Base-by-base conservation (phyloP, 257 asterid species). In the Handroanthus guayacan region DNA sequence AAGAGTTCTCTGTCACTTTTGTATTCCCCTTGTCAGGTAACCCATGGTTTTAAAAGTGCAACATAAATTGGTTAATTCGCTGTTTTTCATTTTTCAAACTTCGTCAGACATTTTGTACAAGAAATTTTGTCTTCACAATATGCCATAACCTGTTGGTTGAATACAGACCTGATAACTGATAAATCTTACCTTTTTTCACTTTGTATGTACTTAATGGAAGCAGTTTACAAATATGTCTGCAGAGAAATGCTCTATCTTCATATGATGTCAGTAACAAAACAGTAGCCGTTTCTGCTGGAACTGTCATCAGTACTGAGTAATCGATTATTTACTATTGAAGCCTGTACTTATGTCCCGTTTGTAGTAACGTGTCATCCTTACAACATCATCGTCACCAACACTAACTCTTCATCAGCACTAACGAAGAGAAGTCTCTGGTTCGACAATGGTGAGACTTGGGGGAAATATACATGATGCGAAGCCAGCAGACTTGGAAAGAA, bases 241-340 rank as follows among this genome's bases (percentile, higher is more conserved):
- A 92, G 97, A 85, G 80, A 83, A 85, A 75, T 60, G 89, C 78
- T 52, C 75, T 90, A 61, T 90, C 94, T 25, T 83, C 91, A 44
- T 79, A 86, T 56, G 94, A 86, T 78, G 78, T 76, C 79, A 75
- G 67, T 69, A 45, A 75, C 72, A 84, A 82, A 38, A 80, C 81
- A 66, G 71, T 79, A 39, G 87, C 82, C 38, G 69, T 81, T 71
- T 80, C 91, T 62, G 74, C 87, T 18, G 88, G 62, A 31, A 77
- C 86, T 14, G 77, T 82, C 25, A 45, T 71, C 64, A 58, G 81
- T 71, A 81, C 83, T 54, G 86, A 85, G 62, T 84, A 62, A 63
- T 66, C 80, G 16, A 51, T 44, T 54, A 70, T 69, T 55, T 48
- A 52, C 48, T 9, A 5, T 16, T 41, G 17, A 14, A 51, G 20